These are phyloP conservation scores for Lactifluus volemus DNA, from an alignment of 768 basidiomycete species.

Conservation along the genomic window DNA sequence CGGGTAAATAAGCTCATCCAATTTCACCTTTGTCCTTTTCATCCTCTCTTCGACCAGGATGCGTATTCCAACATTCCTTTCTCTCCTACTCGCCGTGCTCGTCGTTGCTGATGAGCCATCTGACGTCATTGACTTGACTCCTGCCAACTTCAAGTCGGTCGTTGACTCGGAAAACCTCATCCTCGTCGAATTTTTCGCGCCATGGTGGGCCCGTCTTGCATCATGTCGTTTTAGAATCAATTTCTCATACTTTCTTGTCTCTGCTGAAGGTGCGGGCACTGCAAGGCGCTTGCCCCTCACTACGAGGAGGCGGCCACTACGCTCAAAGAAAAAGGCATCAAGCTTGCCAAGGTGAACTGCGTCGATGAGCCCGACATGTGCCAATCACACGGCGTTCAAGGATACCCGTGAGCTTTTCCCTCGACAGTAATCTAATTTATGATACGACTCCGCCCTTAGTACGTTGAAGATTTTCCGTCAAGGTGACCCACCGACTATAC, in stretches of 20 bases:
- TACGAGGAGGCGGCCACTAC: constrained; percentile 91
- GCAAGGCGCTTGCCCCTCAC: constrained; percentile 90
- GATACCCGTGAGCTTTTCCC: constrained; percentile 72
- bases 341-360: constrained; percentile 94
- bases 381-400: constrained; percentile 76
- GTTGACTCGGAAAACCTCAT: constrained; percentile 64
- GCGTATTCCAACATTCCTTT: constrained; percentile 50
- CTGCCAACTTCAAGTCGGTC: constrained; percentile 55
- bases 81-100: constrained; percentile 44
- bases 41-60: constrained; percentile 36
- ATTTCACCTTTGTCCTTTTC: not conserved
- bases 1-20: not conserved
- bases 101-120: constrained; percentile 50
- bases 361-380: constrained; percentile 92
- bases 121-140: constrained; percentile 76
- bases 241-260: not conserved
- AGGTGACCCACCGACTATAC: constrained; percentile 74
- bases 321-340: constrained; percentile 84
- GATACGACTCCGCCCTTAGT: constrained; percentile 30
- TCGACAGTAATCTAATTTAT: not conserved
- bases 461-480: constrained; percentile 89
- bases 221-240: not conserved
- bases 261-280: constrained; percentile 76
- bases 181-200: constrained; percentile 93
- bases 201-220: constrained; percentile 44